A percentile compares a stretch with the other conserved stretches of the same genome.
phyloP scores from a whole-genome alignment of 768 basidiomycete species.

The Clathrus columnatus region DNA sequence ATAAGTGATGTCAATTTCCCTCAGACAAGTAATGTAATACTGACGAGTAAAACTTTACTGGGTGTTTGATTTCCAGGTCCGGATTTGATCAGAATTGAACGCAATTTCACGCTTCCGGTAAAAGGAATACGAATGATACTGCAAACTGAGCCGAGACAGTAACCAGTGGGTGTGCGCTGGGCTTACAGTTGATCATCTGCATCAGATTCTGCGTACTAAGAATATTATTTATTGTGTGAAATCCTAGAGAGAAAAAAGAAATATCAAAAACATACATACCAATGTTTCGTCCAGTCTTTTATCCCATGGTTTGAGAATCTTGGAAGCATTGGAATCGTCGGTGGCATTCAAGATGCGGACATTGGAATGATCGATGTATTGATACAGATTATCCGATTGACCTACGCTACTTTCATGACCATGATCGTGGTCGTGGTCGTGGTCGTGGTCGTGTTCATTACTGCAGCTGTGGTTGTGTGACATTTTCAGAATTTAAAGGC shows the following conservation, averaged over 20 bases:
- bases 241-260: conserved; percentile 1
- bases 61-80: conserved; percentile 79
- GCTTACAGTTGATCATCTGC: conserved; percentile 82
- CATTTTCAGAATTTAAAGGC: conserved; percentile 27
- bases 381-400: conserved; percentile 62
- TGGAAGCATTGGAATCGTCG: conserved; percentile 35
- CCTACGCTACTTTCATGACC: conserved; percentile 34
- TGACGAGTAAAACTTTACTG: conserved; percentile 57
- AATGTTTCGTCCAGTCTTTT: conserved; percentile 58
- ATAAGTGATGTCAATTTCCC: not conserved
- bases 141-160: not conserved
- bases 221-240: too few relatives aligned
- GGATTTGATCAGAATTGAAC: conserved; percentile 72
- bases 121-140: conserved; percentile 85
- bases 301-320: conserved; percentile 84
- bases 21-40: conserved; percentile 17
- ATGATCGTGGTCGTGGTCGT: conserved; percentile 48
- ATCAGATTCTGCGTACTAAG: conserved; percentile 77
- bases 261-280: conserved; percentile 33
- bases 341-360: conserved; percentile 71
- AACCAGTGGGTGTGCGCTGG: conserved; percentile 1
- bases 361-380: conserved; percentile 69
- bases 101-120: conserved; percentile 77
- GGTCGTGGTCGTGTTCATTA: conserved; percentile 40
- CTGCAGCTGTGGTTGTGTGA: conserved; percentile 46